Percentiles rank a stretch among this genome's conserved stretches.
Conservation (phyloP, 495 filamentous ascomycete species). For the Tuber aestivum region DNA sequence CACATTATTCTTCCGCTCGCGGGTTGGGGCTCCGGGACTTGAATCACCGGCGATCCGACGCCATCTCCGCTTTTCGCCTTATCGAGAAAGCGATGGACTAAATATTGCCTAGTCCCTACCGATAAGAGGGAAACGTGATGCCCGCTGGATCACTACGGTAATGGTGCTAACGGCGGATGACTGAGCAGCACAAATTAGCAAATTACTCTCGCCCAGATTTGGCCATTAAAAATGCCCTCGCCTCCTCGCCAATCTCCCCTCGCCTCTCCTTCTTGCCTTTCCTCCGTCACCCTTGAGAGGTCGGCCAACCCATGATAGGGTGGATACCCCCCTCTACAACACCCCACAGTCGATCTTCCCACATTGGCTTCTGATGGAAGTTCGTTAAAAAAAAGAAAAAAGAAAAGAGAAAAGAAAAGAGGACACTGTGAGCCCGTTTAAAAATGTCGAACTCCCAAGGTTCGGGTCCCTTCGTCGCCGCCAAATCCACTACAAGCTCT, state of each 20-base stretch:
- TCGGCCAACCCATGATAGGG: background rate
- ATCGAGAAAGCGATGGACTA: background rate
- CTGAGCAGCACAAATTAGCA: background rate
- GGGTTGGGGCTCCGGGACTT: background rate
- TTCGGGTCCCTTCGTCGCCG: slow-evolving; percentile 24
- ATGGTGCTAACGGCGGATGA: background rate
- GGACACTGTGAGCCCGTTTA: background rate
- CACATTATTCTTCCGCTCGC: background rate
- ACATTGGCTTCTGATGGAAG: background rate
- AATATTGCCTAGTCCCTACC: background rate
- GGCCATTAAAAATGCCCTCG: background rate
- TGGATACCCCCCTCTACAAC: background rate
- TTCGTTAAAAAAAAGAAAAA: background rate
- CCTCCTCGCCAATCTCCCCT: background rate
- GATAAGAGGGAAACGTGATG: slow-evolving; percentile 3
- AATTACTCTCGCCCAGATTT: background rate
- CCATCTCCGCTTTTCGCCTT: background rate
- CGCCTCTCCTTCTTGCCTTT: background rate
- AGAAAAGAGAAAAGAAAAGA: background rate
- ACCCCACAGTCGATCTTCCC: background rate
- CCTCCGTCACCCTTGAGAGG: background rate
- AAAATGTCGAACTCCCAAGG: slow-evolving; percentile 23
- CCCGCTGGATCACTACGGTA: background rate
- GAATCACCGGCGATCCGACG: background rate
- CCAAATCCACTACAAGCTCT: slow-evolving; percentile 12